Evolutionary conservation across 2,329 filamentous ascomycete species (phyloP).

Genomic region (Didymosphaeria variabile): DNA sequence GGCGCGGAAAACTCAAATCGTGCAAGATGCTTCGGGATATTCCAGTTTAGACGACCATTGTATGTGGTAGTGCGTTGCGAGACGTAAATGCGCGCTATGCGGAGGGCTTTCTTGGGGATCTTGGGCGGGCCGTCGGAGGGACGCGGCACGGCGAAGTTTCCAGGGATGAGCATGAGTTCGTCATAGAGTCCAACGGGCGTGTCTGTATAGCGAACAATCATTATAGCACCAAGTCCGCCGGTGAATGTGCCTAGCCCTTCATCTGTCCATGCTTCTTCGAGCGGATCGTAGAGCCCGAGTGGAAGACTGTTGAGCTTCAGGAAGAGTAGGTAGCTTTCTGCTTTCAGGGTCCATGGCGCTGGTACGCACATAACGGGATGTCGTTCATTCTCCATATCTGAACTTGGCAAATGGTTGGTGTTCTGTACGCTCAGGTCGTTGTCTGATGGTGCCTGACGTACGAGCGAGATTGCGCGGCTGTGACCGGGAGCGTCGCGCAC

Average conservation of each 20-base stretch:
- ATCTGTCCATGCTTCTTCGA: conserved; percentile 32
- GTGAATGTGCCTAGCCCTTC: conserved; percentile 28
- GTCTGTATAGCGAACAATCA: conserved; percentile 41
- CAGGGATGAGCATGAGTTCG: conserved; percentile 44
- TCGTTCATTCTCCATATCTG: background rate
- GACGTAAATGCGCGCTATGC: conserved; percentile 45
- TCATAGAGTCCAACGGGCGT: conserved; percentile 46
- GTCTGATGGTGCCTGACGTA: too few species aligned
- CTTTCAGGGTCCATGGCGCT: conserved; percentile 38
- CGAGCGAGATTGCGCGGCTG: too few species aligned
- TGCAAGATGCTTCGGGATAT: conserved; percentile 48
- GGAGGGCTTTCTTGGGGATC: conserved; percentile 39
- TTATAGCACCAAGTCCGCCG: conserved; percentile 38
- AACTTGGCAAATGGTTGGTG: background rate
- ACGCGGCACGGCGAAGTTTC: conserved; percentile 38
- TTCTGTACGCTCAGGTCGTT: too few species aligned
- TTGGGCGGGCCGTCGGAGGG: conserved; percentile 22
- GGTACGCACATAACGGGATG: conserved; percentile 35
- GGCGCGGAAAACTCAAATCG: conserved; percentile 44
- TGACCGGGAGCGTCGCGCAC: too few species aligned
- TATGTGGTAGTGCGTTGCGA: conserved; percentile 44
- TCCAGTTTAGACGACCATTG: conserved; percentile 47
- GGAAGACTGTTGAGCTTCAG: conserved; percentile 34
- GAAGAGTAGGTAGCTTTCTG: conserved; percentile 38
- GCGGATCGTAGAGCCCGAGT: conserved; percentile 34